Evolutionary conservation across 352 stramenopile species (phyloP), one percentile per base, ranked within the genome.

Genomic region (Globisporangium cystogenes): DNA sequence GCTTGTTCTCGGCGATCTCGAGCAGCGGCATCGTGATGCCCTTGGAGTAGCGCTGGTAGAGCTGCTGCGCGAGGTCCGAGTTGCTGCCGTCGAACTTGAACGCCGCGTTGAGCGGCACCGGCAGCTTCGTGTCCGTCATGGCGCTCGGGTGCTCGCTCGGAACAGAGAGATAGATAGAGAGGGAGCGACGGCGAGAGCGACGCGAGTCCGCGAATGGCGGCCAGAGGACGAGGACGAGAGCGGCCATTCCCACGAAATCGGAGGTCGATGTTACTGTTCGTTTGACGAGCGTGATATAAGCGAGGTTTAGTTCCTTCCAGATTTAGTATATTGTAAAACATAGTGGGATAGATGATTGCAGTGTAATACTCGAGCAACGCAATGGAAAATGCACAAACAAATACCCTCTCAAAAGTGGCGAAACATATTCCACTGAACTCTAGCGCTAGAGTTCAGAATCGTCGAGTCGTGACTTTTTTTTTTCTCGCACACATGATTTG

Each of bases 21-120:
- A 59, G 39, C 15, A 8, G n/a, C 18, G 20, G 20, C 11, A 14
- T n/a, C 8, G 31, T 48, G 35, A 40, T 27, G 39, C 51, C 51
- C 0, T 36, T 20, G 21, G 41, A 23, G 47, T 44, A 48, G 35
- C 40, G 56, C 18, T 20, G 26, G 48, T 62, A 60, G 39, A 60
- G 44, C 40, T 60, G 51, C 51, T 62, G 56, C 16, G 51, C 40
- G 40, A 62, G 39, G 51, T 62, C 56, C 4, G 56, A 62, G 15
- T n/a, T 53, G 18, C 20, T 48, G 51, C 53, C 41, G 24, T 60
- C 54, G 54, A 60, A 55, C 36, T 16, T 26, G 41, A 60, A 60
- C 14, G 24, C 29, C 50, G 37, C 12, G 50, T 55, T 47, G 27
- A 57, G 41, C 41, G 51, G 40, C 41, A 57, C 51, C 0, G 51